Evolutionary conservation across 2,329 filamentous ascomycete species (phyloP), one percentile per base, ranked within the genome.

Genomic region (Fusarium buharicum): DNA sequence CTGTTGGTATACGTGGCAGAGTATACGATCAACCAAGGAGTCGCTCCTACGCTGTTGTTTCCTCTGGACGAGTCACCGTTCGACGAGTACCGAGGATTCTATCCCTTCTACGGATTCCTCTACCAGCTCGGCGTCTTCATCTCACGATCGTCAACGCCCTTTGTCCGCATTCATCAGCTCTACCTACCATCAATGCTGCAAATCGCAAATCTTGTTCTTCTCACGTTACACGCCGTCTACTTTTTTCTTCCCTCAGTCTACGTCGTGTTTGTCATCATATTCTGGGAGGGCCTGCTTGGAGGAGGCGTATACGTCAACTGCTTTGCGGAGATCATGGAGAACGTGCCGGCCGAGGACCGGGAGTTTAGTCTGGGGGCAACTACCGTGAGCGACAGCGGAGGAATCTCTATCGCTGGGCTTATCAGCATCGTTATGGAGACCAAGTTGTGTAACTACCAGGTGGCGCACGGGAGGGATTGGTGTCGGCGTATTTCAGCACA

Each of bases 21-120:
- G 79, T 99, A 99, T 75, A 96, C 91, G 51, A 97, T 98, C 76
- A 98, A 98, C 78, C 93, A 97, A 79, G 94, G 93, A 31, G 92
- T 98, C 1, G 83, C 92, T 0, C 94, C 95, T 1, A 97, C 93
- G 0, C 81, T 98, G 0, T 84, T 99, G 5, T 99, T 97, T 73
- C 92, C 93, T 0, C 81, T 97, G 1, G 73, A 82, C 1, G 77
- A 84, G 11, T 90, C 91, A 1, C 95, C 95, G 0, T 98, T 98
- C 74, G 78, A 80, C 28, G 86, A 92, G 66, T 95, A 88, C 73
- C 89, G 94, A 36, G 90, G 89, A 28, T 98, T 97, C 75, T 99
- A 99, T 71, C 93, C 94, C 1, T 92, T 94, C 61, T 99, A 99
- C 76, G 90, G 90, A 63, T 93, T 96, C 54, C 89, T 98, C 59